These are phyloP conservation scores for Tulasnella sp. DNA, from an alignment of 768 basidiomycete species.

Conservation along the genomic window DNA sequence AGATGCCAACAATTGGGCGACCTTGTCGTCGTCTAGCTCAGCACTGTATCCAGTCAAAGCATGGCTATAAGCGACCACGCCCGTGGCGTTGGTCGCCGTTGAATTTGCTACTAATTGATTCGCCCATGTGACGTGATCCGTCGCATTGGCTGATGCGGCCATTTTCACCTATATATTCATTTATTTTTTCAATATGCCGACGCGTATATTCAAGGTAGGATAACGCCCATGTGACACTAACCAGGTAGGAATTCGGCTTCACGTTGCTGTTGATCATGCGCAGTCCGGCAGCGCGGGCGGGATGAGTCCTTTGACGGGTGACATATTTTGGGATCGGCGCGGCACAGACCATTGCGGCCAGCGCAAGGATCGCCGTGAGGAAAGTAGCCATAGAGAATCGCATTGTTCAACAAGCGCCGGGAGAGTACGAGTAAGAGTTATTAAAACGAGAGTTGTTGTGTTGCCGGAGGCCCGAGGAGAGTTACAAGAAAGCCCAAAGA, in stretches of 20 bases:
- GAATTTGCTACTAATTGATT: neutral
- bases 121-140: slow-evolving; percentile 3
- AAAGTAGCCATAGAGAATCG: no score
- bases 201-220: neutral
- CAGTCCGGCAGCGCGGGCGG: neutral
- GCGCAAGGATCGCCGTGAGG: no score
- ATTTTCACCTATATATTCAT: neutral
- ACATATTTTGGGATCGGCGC: slow-evolving; percentile 2
- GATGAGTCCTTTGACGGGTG: slow-evolving; percentile 2
- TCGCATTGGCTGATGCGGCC: neutral
- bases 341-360: neutral
- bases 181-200: no score
- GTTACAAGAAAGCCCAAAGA: no score
- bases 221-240: neutral
- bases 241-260: slow-evolving; percentile 9
- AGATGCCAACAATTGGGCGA: neutral
- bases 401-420: no score
- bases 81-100: neutral
- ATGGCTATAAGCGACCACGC: neutral
- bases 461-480: no score
- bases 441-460: no score
- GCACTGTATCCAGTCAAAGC: neutral
- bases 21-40: slow-evolving; percentile 5
- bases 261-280: slow-evolving; percentile 1
- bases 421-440: no score